phyloP scores from a whole-genome alignment of 2,329 filamentous ascomycete genomes.

The Graphiopsis chlorocephala region DNA sequence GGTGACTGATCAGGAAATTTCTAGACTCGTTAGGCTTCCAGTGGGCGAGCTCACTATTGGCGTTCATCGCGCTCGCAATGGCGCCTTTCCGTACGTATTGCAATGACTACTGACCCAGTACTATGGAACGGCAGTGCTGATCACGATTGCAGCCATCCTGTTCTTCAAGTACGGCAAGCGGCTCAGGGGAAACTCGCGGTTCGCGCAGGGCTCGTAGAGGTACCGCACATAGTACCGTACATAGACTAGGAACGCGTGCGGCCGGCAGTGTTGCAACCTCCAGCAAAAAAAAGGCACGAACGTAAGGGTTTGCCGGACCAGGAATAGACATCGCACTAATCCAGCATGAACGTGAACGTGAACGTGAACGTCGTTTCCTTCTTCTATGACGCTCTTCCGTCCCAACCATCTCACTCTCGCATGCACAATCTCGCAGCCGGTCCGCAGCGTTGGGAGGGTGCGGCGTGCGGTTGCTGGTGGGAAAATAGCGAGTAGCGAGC shows the following conservation, averaged over 20 bases:
- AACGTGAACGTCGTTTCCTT: neutral
- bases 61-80: constrained; percentile 49
- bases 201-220: constrained; percentile 38
- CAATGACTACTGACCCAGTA: constrained; percentile 19
- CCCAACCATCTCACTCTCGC: constrained; percentile 15
- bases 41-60: constrained; percentile 48
- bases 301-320: constrained; percentile 2
- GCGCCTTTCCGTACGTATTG: constrained; percentile 40
- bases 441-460: constrained; percentile 13
- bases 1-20: constrained; percentile 39
- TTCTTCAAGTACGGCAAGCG: constrained; percentile 51
- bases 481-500: neutral
- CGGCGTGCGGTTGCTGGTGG: neutral
- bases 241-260: neutral
- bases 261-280: neutral
- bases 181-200: constrained; percentile 48
- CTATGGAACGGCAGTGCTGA: constrained; percentile 24
- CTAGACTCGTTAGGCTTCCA: constrained; percentile 45
- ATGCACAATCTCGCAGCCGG: constrained; percentile 6
- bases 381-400: neutral
- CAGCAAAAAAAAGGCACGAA: neutral
- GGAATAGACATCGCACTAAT: constrained; percentile 16
- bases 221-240: constrained; percentile 25
- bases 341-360: too few relatives aligned
- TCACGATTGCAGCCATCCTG: constrained; percentile 37